Conservation (phyloP, 495 filamentous ascomycete species). For the Neurospora sp. region DNA sequence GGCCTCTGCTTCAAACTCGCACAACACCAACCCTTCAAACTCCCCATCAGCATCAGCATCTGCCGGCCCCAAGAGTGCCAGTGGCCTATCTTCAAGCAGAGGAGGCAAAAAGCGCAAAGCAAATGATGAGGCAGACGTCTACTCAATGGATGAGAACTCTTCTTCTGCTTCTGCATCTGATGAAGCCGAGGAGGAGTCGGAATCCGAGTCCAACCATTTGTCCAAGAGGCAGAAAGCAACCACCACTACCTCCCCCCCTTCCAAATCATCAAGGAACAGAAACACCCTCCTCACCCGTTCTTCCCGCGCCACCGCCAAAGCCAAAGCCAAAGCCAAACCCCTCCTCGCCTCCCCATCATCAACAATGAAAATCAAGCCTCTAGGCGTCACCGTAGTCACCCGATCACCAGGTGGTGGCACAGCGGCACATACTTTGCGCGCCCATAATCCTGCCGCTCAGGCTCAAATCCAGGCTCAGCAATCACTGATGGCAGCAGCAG, state of each 20-base stretch:
- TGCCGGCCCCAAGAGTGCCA: too few relatives aligned
- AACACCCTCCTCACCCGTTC: background rate
- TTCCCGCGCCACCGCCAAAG: background rate
- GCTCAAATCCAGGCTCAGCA: background rate
- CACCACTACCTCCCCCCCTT: background rate
- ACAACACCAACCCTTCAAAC: background rate
- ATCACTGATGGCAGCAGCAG: background rate
- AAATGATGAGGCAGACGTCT: background rate
- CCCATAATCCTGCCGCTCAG: background rate
- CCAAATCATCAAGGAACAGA: background rate
- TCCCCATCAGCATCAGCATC: background rate
- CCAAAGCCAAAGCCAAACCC: background rate
- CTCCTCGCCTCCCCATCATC: too few relatives aligned
- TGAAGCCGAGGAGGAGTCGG: background rate
- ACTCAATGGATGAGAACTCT: background rate
- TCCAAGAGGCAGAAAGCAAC: background rate
- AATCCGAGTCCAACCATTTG: background rate
- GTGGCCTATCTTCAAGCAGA: background rate
- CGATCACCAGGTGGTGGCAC: background rate
- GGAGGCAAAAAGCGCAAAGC: constrained; percentile 12
- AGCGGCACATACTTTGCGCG: background rate
- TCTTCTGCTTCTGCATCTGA: background rate
- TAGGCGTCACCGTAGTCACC: background rate
- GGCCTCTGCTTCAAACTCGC: background rate
- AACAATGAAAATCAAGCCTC: background rate